Base-by-base conservation (phyloP, 108 stramenopile species). In the Cyclotella sp. region DNA sequence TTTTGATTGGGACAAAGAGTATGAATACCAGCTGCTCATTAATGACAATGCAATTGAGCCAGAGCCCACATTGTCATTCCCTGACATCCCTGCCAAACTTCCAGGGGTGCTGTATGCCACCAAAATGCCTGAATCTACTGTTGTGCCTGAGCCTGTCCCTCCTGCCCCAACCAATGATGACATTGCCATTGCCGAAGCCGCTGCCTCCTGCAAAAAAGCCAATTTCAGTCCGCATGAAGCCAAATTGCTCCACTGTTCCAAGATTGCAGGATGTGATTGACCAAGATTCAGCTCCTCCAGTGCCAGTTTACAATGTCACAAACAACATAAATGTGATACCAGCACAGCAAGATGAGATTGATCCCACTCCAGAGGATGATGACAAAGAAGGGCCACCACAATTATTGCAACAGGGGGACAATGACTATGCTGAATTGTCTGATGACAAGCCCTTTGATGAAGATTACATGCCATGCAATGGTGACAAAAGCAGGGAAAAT, bases 1-100 rank as follows among this genome's bases (percentile, higher is more conserved):
- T n/a, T n/a, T n/a, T n/a, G n/a, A n/a, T n/a, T n/a, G n/a, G n/a
- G 62, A 63, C 42, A 41, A 63, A 10, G 42, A 41, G 3, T 41
- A 43, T 18, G 62, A 43, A 8, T 7, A 63, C 8, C 41, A 19
- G 3, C 62, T 41, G 15, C 62, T 63, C 41, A 43, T 63, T 27
- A 41, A 41, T n/a, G 62, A 63, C 62, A 63, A 63, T 63, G 62
- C 62, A n/a, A 9, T 63, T 41, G 41, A 63, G 41, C 41, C 41
- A 5, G 41, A 63, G 40, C 62, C 18, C 18, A n/a, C 42, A 9
- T 12, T 60, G 7, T 19, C 58, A 28, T 41, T 24, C 42, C 62
- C 62, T 12, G 42, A 63, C 41, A 9, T 63, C 16, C 62, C 62
- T 18, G 62, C 62, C 6, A 41, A 63, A 63, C 13, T 43, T 6